Evolutionary conservation across 495 filamentous ascomycete genomes (phyloP).

Genomic region (Aspergillus cavernicola): DNA sequence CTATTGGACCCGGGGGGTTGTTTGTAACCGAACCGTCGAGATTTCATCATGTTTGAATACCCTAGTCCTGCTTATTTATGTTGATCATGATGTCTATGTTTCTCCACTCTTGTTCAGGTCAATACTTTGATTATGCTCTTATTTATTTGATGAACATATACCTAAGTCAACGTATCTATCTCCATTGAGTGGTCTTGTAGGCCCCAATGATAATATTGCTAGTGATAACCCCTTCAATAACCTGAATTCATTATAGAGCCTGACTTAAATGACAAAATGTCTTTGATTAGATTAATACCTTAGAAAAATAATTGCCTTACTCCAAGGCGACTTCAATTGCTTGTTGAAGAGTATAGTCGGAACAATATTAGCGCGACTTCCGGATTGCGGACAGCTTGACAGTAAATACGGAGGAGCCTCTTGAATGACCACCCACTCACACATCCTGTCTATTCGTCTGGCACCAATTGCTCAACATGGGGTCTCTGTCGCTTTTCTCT

Average conservation of each 20-base stretch:
- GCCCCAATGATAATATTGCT: too few relatives aligned
- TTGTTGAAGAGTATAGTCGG: constrained; percentile 30
- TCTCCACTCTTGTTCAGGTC: not conserved
- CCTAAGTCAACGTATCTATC: constrained; percentile 8
- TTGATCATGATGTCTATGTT: constrained; percentile 10
- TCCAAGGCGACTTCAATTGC: too few relatives aligned
- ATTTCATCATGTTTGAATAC: constrained; percentile 10
- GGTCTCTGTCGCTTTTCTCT: constrained; percentile 75
- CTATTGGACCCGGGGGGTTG: constrained; percentile 4
- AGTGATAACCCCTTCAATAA: not conserved
- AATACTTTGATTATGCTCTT: constrained; percentile 7
- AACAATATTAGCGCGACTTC: constrained; percentile 38
- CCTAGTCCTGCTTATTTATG: constrained; percentile 6
- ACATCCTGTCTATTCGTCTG: not conserved
- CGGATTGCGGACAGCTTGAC: constrained; percentile 38
- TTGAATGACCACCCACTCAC: not conserved
- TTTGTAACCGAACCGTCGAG: not conserved
- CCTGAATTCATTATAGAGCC: not conserved
- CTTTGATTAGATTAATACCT: too few relatives aligned
- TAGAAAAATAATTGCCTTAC: too few relatives aligned
- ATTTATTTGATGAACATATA: constrained; percentile 22
- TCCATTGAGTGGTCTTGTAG: constrained; percentile 17
- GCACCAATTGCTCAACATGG: constrained; percentile 34
- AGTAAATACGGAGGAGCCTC: constrained; percentile 22
- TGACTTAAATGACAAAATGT: not conserved